Conservation (phyloP, 331 rosid species). For the Spiraea crenata region DNA sequence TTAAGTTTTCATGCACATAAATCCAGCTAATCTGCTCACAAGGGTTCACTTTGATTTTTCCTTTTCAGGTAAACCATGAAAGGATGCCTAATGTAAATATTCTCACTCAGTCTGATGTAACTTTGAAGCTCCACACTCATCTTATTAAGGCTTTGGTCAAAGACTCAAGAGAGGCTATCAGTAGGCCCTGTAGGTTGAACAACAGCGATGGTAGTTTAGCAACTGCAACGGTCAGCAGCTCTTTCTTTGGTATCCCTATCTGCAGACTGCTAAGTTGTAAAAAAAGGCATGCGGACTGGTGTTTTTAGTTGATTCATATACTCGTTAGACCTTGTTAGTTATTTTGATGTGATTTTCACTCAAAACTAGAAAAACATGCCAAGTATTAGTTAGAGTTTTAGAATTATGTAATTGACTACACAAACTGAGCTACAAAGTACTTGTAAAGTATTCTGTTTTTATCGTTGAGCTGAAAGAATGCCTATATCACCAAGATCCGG, state of each 20-base stretch:
- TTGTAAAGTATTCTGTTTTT: no score
- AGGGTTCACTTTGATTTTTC: background rate
- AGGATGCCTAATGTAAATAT: background rate
- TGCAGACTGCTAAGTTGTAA: background rate
- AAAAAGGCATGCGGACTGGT: background rate
- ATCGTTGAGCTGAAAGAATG: background rate
- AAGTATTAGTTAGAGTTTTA: background rate
- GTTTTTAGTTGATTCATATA: background rate
- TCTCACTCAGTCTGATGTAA: background rate
- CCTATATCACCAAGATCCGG: background rate
- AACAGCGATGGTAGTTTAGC: background rate
- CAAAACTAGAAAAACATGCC: background rate
- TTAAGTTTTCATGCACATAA: conserved; percentile 6
- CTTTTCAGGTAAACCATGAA: conserved; percentile 7
- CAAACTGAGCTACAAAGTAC: no score
- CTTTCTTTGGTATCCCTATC: background rate
- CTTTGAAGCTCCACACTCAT: background rate
- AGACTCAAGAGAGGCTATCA: background rate
- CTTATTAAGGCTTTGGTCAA: background rate
- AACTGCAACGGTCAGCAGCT: background rate
- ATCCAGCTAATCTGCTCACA: background rate
- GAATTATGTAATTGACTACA: no score
- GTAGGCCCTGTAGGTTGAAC: background rate
- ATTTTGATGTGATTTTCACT: background rate
- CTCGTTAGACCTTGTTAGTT: background rate